Base-by-base conservation (phyloP, 192 early-diverging fungal species). In the Backusella sp. region DNA sequence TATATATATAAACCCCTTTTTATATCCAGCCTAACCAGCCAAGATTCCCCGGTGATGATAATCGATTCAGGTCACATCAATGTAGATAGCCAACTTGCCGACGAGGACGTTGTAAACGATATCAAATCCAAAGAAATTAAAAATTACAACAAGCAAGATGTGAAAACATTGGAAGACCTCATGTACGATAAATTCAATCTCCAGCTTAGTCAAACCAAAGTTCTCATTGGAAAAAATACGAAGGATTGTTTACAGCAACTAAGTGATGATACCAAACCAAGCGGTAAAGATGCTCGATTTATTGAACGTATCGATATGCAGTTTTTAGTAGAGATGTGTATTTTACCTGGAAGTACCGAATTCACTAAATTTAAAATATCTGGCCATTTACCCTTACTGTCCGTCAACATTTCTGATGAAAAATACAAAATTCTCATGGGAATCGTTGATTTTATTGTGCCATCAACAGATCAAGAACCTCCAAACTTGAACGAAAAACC, bases 111-210 rank as follows among this genome's bases (percentile, higher is more conserved):
- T 28, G 88, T 89, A 1, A 83, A 90, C 36, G 83, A 90, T 21
- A 72, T 94, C n/a, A 88, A 91, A 52, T 68, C 81, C 4, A 90
- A 89, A 75, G 84, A 89, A 36, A 86, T 86, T n/a, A 74, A 86
- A 28, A 83, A 82, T 12, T 78, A 89, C 28, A 83, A 82, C 0
- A 82, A 80, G 9, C 83, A 87, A 9, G 92, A 95, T 15, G 84
- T 91, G 66, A 78, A 77, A 4, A 84, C 90, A n/a, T 81, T 97
- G 30, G 86, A 92, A 52, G 77, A 72, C 6, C 77, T 91, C 14
- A 88, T 95, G 80, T 96, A 96, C 77, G 96, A 97, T 77, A 88
- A 91, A 65, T 97, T 94, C 78, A 88, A 87, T 34, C 87, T 93
- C 81, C 70, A 86, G 5, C 80, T 97, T 19, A 87, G 85, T 56